Percentiles rank a stretch among this genome's conserved stretches.
phyloP scores from a whole-genome alignment of 2,329 filamentous ascomycete genomes.

The Metarhizium guizhouense region DNA sequence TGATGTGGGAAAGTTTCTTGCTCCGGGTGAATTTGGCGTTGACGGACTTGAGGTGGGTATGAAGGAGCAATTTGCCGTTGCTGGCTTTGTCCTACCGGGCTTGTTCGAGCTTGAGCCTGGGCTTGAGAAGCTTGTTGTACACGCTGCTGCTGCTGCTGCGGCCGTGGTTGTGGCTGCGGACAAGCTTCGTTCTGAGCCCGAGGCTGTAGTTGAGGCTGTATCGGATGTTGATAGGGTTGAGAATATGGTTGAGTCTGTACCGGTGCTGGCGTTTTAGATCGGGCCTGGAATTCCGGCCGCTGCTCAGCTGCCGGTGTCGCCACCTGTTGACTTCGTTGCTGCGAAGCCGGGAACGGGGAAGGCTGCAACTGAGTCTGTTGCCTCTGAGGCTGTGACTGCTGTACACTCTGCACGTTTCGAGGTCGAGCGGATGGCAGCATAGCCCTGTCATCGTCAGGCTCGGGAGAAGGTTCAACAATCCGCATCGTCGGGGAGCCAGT shows the following conservation, averaged over 20 bases:
- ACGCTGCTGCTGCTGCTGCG: too few relatives aligned
- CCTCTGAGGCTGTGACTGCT: too few relatives aligned
- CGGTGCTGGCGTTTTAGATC: neutral
- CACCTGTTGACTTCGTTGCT: neutral
- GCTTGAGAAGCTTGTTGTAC: neutral
- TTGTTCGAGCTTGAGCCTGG: neutral
- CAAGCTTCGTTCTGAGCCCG: neutral
- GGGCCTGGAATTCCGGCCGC: neutral
- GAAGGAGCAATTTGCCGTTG: too few relatives aligned
- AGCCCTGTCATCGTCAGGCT: constrained; percentile 15
- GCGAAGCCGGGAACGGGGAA: too few relatives aligned
- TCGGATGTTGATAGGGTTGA: neutral
- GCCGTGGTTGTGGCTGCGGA: neutral
- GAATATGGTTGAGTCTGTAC: neutral
- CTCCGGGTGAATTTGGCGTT: too few relatives aligned
- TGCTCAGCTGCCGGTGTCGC: neutral
- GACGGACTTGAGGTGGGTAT: too few relatives aligned
- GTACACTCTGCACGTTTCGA: neutral
- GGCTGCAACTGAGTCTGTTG: too few relatives aligned
- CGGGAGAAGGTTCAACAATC: constrained; percentile 25
- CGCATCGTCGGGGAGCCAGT: constrained; percentile 28
- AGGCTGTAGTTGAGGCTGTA: neutral
- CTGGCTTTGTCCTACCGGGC: too few relatives aligned
- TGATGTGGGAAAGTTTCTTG: too few relatives aligned
- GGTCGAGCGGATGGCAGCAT: constrained; percentile 7